Conservation (phyloP, 1,284 basidiomycete species). For the Gomphus sp. region DNA sequence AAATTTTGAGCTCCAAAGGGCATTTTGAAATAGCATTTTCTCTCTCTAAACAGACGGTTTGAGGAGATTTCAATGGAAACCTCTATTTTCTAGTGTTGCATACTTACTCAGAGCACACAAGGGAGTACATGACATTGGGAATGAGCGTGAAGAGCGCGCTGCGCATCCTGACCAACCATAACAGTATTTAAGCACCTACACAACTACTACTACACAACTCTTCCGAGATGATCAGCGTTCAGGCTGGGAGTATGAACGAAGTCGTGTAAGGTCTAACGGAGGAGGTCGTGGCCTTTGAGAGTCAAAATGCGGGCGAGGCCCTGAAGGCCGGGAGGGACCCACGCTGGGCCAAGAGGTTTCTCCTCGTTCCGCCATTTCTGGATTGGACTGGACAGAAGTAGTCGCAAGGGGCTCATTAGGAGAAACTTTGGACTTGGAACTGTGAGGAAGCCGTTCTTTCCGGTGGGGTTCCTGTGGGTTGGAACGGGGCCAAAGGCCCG, state of each 20-base stretch:
- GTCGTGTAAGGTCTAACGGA: conserved; percentile 1
- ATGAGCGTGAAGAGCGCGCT: conserved; percentile 4
- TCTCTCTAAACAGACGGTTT: too few species aligned
- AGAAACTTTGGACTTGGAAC: background rate
- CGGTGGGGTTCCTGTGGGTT: conserved; percentile 30
- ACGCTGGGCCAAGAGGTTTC: background rate
- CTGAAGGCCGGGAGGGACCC: conserved; percentile 3
- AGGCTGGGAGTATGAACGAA: background rate
- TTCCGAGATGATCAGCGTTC: background rate
- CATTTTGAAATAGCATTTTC: too few species aligned
- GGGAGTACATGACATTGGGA: background rate
- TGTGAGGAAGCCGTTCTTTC: background rate
- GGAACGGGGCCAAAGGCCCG: conserved; percentile 48
- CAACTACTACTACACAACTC: background rate
- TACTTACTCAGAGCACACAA: too few species aligned
- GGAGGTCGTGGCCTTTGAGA: background rate
- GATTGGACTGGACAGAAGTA: background rate
- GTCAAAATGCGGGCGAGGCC: background rate
- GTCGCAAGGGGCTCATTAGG: background rate
- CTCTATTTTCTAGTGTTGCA: too few species aligned
- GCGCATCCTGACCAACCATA: background rate
- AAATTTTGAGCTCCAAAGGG: too few species aligned
- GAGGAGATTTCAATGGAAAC: too few species aligned
- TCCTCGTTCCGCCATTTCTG: background rate
- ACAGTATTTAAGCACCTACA: conserved; percentile 2